These are phyloP conservation scores for Blastobotrys apis DNA, from an alignment of 1,139 yeast genomes.

Conservation along the genomic window DNA sequence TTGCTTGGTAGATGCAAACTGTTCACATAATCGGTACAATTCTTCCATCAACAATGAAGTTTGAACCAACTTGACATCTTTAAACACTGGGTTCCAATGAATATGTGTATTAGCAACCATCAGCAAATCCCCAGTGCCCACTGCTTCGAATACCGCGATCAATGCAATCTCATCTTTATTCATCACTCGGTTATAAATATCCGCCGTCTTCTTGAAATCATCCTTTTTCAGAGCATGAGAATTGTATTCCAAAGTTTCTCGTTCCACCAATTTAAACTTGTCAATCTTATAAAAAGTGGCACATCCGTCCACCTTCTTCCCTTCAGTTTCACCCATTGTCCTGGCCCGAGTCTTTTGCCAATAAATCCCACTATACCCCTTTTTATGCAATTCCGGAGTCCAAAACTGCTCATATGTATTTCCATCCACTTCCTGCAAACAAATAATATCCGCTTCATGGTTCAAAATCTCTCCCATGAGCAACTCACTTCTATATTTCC, in stretches of 20 bases:
- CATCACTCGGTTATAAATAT: constrained; percentile 92
- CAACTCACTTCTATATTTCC: constrained; percentile 84
- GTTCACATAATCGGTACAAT: constrained; percentile 59
- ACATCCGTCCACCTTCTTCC: constrained; percentile 95
- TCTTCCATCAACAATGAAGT: constrained; percentile 90
- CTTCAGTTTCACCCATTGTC: constrained; percentile 75
- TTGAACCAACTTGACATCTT: constrained; percentile 95
- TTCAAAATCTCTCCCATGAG: constrained; percentile 67
- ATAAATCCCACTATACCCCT: constrained; percentile 78
- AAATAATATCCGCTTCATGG: constrained; percentile 68
- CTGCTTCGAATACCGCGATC: constrained; percentile 71
- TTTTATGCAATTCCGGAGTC: constrained; percentile 65
- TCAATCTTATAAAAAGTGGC: constrained; percentile 76
- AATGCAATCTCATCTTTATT: constrained; percentile 91
- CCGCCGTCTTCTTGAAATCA: constrained; percentile 88
- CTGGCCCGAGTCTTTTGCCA: constrained; percentile 89
- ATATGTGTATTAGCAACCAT: constrained; percentile 87
- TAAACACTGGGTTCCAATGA: constrained; percentile 97
- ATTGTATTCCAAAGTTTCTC: constrained; percentile 78
- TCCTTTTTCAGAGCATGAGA: constrained; percentile 84
- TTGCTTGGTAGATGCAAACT: constrained; percentile 40
- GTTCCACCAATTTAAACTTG: constrained; percentile 66
- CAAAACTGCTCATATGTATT: constrained; percentile 81
- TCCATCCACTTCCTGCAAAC: constrained; percentile 95
- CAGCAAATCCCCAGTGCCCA: constrained; percentile 56